A percentile compares a stretch with the other conserved stretches of the same genome.
Evolutionary conservation across 2,329 filamentous ascomycete genomes (phyloP).

Genomic region (Cryphonectria nitschkei): DNA sequence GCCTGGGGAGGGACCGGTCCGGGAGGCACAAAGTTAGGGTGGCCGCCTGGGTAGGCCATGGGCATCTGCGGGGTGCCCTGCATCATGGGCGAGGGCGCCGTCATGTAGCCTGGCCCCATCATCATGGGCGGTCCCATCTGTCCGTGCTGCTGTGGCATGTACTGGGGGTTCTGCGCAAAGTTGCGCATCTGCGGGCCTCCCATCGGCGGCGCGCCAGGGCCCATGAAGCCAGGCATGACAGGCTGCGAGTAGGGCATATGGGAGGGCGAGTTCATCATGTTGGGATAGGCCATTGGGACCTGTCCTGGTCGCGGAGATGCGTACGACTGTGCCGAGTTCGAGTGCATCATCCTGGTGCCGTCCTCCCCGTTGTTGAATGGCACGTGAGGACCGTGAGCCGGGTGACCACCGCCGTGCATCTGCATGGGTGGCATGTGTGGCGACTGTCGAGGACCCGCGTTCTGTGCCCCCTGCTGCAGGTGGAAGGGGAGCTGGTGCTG

Average conservation of each 20-base stretch:
- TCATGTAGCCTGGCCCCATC: constrained; percentile 85
- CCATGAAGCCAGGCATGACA: constrained; percentile 72
- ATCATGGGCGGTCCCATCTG: constrained; percentile 82
- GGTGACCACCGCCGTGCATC: constrained; percentile 73
- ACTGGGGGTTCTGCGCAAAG: constrained; percentile 73
- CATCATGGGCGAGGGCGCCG: constrained; percentile 71
- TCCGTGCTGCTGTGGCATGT: constrained; percentile 69
- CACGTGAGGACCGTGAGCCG: constrained; percentile 66
- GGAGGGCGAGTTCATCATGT: constrained; percentile 67
- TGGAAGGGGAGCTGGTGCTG: constrained; percentile 85
- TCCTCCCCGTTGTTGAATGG: constrained; percentile 77
- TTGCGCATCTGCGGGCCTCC: constrained; percentile 63
- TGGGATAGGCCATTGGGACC: constrained; percentile 68
- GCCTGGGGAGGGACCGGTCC: constrained; percentile 58
- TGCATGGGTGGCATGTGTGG: constrained; percentile 79
- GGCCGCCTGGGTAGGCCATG: constrained; percentile 72
- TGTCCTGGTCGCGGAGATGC: constrained; percentile 80
- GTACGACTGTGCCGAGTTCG: constrained; percentile 81
- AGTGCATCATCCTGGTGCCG: constrained; percentile 81
- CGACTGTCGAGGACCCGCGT: constrained; percentile 68
- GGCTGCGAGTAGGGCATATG: constrained; percentile 74
- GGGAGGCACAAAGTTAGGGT: constrained; percentile 66
- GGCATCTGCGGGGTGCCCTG: constrained; percentile 72
- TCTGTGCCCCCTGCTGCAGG: constrained; percentile 74
- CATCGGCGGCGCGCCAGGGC: constrained; percentile 71